Conservation (phyloP, 2,329 filamentous ascomycete species). For the Ophiostoma ips region DNA sequence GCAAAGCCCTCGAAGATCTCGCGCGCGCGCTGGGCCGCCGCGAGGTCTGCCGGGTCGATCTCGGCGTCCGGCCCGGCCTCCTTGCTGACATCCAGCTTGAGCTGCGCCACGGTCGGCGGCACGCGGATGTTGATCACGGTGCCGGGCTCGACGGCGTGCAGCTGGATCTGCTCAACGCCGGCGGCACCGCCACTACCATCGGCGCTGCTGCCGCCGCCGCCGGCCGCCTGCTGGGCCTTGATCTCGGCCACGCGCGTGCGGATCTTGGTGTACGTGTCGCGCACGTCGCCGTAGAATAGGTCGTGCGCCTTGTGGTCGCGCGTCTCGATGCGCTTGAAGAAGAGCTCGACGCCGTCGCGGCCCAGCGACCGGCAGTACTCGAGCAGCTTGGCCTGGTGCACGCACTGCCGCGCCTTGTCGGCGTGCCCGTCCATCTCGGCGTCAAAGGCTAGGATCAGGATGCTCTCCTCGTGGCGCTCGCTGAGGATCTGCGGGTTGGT, state of each 20-base stretch:
- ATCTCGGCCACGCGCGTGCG: conserved; percentile 64
- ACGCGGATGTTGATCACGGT: conserved; percentile 84
- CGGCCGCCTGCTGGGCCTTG: conserved; percentile 28
- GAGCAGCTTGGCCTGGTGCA: conserved; percentile 82
- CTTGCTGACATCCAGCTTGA: neutral
- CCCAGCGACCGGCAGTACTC: conserved; percentile 92
- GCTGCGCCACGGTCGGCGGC: conserved; percentile 47
- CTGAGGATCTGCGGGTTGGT: conserved; percentile 59
- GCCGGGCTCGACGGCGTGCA: conserved; percentile 87
- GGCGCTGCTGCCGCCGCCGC: conserved; percentile 24
- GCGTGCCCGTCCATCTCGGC: conserved; percentile 63
- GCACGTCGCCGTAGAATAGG: conserved; percentile 86
- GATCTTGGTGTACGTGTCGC: conserved; percentile 74
- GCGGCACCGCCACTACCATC: conserved; percentile 30
- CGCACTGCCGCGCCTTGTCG: conserved; percentile 69
- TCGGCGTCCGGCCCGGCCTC: conserved; percentile 21
- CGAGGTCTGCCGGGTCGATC: conserved; percentile 42
- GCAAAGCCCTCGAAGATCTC: conserved; percentile 74
- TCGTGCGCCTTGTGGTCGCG: conserved; percentile 79
- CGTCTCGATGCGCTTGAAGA: conserved; percentile 93
- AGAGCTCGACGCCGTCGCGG: conserved; percentile 73
- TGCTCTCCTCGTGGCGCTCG: conserved; percentile 79
- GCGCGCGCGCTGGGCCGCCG: conserved; percentile 48
- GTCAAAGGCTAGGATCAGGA: conserved; percentile 86
- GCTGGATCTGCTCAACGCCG: conserved; percentile 88